Base-by-base conservation (phyloP, 164 flowering plant species). In the Nymphaea colorata region DNA sequence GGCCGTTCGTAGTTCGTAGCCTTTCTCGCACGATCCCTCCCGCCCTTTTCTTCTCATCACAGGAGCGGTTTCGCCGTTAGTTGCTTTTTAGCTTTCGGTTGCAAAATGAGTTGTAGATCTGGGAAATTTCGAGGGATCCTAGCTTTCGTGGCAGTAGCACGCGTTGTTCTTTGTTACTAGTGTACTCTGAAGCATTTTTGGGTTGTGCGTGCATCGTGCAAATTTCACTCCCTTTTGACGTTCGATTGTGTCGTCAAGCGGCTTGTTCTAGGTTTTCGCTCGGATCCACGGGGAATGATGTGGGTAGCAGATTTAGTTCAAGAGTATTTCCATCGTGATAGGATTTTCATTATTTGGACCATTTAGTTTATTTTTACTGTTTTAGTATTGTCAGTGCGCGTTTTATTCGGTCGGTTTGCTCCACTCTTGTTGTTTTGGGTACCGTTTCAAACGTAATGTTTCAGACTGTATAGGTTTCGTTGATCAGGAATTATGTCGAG, bases 401-500 rank as follows among this genome's bases (percentile, higher is more conserved):
- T 3, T 5, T 51, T 8, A 8, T 7, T 51, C 8, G 57, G 12
- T 8, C 57, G 57, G 14, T 51, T 51, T 15, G 14, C 57, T 51
- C 14, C 12, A 8, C 14, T 51, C 3, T 3, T 51, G 8, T 51
- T 51, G 12, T 51, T 5, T 51, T 51, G 8, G 3, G 12, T 51
- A 15, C 14, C 12, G 57, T 51, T 51, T 51, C 15, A 51, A 15
- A 5, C 14, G 14, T 51, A 51, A 51, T 15, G 57, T 51, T 51
- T 51, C 14, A 15, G 57, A 51, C 14, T 25, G 36, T 25, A 5
- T 8, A 51, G 57, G 8, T 15, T 51, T 51, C 14, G 14, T 15
- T 61, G 62, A 66, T n/a, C 25, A 64, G 47, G 59, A 81, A 67
- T 69, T 74, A 87, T 87, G 92, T 79, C 89, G 51, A 83, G 96